Base-by-base conservation (phyloP, 352 stramenopile species). In the Phytophthora pinifolia region DNA sequence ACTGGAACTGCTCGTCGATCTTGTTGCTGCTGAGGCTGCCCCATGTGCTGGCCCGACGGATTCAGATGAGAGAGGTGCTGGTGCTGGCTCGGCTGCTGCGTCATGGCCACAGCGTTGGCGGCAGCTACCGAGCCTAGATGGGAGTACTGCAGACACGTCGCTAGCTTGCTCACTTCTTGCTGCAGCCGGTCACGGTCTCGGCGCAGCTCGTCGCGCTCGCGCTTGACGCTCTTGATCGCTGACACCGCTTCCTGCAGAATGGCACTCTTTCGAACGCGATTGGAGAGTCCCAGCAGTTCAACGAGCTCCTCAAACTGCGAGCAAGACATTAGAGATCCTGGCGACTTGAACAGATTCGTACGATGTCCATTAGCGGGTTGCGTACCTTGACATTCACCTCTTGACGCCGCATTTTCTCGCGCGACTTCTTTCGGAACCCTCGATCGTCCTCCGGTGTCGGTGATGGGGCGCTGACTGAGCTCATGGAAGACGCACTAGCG, bases 311-410 rank as follows among this genome's bases (percentile, higher is more conserved):
- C 80, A 71, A 91, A 88, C 80, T 88, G 53, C 22, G 31, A 25
- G 9, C 27, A 34, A 4, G 29, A 14, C n/a, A 38, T 33, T 12
- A 44, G 25, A 43, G 0, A 29, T 27, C n/a, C 25, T 29, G 10
- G 36, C 55, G 42, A 67, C 27, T 17, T 44, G 2, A 52, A 46
- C 25, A 27, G 20, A 46, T 14, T n/a, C n/a, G 13, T 43, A 15
- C 34, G 13, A 43, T 22, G 8, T 41, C 10, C 9, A 52, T 8
- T 34, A 44, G 18, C 38, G 14, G 12, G 30, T n/a, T 45, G 14
- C 50, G 25, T 63, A 88, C 78, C 75, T 88, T 87, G 51, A 87
- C 70, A 54, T 91, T 91, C 36, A 91, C 80, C 56, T 91, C 80
- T 63, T 88, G 80, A 54, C 80, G 74, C 32, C 78, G 70, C 74